A percentile compares a stretch with the other conserved stretches of the same genome.
phyloP scores from a whole-genome alignment of 768 basidiomycete genomes.

The Boletus insuetus region DNA sequence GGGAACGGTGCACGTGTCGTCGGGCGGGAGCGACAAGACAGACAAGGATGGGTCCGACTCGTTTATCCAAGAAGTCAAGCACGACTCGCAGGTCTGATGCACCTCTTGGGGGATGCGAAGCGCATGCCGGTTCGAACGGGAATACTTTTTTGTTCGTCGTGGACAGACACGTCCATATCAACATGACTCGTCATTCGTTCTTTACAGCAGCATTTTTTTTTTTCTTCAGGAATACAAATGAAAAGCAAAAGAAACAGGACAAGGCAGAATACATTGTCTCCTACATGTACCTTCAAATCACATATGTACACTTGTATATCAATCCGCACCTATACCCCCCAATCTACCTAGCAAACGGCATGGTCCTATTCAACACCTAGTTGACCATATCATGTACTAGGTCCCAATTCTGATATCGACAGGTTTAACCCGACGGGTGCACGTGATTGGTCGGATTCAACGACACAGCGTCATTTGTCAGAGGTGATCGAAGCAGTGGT shows the following conservation, averaged over 20 bases:
- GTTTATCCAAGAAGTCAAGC: slow-evolving; percentile 14
- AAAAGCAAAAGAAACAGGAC: no score
- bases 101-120: background rate
- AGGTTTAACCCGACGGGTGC: slow-evolving; percentile 10
- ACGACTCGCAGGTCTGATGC: background rate
- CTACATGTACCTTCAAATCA: no score
- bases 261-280: no score
- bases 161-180: background rate
- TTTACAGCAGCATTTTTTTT: background rate
- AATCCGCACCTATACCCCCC: no score
- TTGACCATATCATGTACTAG: slow-evolving; percentile 22
- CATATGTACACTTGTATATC: no score
- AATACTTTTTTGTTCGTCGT: background rate
- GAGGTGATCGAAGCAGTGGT: slow-evolving; percentile 42
- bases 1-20: slow-evolving; percentile 4
- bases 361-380: slow-evolving; percentile 18
- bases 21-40: background rate
- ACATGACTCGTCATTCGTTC: background rate
- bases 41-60: slow-evolving; percentile 5
- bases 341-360: slow-evolving; percentile 8
- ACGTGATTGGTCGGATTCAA: slow-evolving; percentile 26
- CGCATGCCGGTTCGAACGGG: background rate
- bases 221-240: no score
- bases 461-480: slow-evolving; percentile 35
- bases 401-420: slow-evolving; percentile 21